Percentiles rank a stretch among this genome's conserved stretches.
Evolutionary conservation across 768 basidiomycete species (phyloP).

Genomic region (Lyophyllum decastes): DNA sequence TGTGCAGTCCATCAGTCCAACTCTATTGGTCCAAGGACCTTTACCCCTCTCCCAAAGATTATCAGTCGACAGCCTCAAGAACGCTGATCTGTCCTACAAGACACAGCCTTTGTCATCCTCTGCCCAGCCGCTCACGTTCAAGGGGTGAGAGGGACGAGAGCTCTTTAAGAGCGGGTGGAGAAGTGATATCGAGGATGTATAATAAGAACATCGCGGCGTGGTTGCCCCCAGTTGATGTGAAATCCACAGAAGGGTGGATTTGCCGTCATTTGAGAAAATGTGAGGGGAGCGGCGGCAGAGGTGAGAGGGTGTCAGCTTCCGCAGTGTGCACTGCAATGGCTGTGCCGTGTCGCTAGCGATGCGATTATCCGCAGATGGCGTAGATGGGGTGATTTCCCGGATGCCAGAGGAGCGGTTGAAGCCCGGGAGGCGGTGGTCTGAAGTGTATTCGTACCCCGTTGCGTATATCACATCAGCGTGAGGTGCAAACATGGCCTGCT

Average conservation of each 20-base stretch:
- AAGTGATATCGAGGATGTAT: conserved; percentile 41
- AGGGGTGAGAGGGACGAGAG: conserved; percentile 24
- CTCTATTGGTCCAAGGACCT: too few species aligned
- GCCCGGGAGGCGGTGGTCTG: conserved; percentile 61
- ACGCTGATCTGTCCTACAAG: too few species aligned
- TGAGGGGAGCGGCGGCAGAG: conserved; percentile 64
- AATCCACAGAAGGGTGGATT: conserved; percentile 49
- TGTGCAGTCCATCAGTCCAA: too few species aligned
- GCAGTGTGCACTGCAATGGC: conserved; percentile 18
- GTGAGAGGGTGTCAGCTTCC: conserved; percentile 43
- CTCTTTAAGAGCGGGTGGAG: conserved; percentile 4
- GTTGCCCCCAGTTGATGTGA: conserved; percentile 56
- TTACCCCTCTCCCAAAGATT: too few species aligned
- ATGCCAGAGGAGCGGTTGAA: conserved; percentile 60
- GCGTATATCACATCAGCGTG: conserved; percentile 46
- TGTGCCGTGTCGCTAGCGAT: conserved; percentile 7
- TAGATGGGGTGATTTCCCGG: conserved; percentile 46
- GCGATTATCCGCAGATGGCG: conserved; percentile 3
- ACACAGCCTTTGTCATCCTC: too few species aligned
- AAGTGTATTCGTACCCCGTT: conserved; percentile 61
- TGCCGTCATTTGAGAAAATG: conserved; percentile 28
- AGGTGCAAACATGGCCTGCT: conserved; percentile 55
- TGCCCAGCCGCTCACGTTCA: too few species aligned
- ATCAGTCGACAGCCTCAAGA: too few species aligned
- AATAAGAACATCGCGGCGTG: conserved; percentile 59